Evolutionary conservation across 805 yeast species (phyloP).

Genomic region (Candida namnaoensis): DNA sequence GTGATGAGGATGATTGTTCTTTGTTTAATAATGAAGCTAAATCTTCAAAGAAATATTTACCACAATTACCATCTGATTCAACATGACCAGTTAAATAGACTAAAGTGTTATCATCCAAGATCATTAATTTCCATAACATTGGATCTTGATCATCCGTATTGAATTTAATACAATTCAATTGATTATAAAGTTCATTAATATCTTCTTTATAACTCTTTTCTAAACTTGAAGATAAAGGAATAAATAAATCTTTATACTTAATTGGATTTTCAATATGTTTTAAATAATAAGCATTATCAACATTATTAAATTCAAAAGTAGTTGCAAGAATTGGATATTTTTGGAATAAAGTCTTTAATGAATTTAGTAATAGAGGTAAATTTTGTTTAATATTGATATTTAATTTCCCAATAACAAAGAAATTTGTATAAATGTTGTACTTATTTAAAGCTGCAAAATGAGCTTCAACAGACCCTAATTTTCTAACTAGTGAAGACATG

Average conservation of each 20-base stretch:
- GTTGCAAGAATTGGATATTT: slow-evolving; percentile 9
- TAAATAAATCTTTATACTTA: no score
- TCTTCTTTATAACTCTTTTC: no score
- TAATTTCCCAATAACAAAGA: slow-evolving; percentile 13
- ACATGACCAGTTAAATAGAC: slow-evolving; percentile 11
- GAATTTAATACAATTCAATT: slow-evolving; percentile 6
- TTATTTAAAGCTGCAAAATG: slow-evolving; percentile 17
- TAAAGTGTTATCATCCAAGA: slow-evolving; percentile 10
- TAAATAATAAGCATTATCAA: no score
- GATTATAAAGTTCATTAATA: no score
- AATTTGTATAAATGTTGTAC: slow-evolving; percentile 16
- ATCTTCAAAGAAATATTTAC: slow-evolving; percentile 7
- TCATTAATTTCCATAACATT: slow-evolving; percentile 9
- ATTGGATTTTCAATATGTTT: no score
- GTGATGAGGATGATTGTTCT: neutral
- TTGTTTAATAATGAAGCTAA: slow-evolving; percentile 4
- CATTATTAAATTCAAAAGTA: no score
- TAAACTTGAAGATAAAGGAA: no score
- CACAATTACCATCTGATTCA: slow-evolving; percentile 12
- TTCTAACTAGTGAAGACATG: slow-evolving; percentile 18
- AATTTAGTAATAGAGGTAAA: neutral
- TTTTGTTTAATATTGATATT: slow-evolving; percentile 5
- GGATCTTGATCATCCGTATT: slow-evolving; percentile 3
- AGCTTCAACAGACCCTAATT: slow-evolving; percentile 19
- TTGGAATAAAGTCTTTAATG: slow-evolving; percentile 5